Evolutionary conservation across 352 stramenopile species (phyloP), one percentile per base, ranked within the genome.

Genomic region (Phytopythium ostracodes): DNA sequence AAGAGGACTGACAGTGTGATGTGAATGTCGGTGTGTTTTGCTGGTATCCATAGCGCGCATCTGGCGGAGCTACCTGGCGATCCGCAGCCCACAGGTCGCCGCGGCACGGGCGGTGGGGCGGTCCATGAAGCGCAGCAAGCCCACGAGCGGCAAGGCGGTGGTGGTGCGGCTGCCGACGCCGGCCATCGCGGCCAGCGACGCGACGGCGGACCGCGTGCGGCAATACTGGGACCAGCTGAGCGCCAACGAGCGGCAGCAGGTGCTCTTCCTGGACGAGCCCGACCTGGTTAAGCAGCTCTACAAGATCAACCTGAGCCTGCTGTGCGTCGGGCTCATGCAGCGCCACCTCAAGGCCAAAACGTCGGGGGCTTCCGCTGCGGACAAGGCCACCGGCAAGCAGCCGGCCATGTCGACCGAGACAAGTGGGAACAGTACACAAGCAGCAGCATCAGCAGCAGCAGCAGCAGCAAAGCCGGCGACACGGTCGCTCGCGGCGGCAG

Each of bases 211-310:
- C 22, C 77, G 67, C 38, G 63, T 93, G 36, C 75, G 75, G 11
- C 47, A 68, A 0, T 94, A 89, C 64, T 94, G 86, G 86, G 72
- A 90, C 25, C 67, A 75, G 12, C 73, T 94, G 43, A 84, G 63
- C 22, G 69, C 77, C 24, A 77, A 65, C 10, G 86, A 92, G 49
- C 78, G 86, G 6, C 81, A 90, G 42, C 83, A 91, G 53, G 75
- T 92, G 43, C 67, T 94, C 49, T 91, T 92, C 56, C 65, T 94
- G 61, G 83, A 92, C 60, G 78, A 92, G 1, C 76, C 86, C 0
- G 86, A 94, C 22, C 76, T 92, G 9, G 86, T 94, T 12, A 94
- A 92, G 71, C 83, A 92, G 56, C 69, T 94, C 4, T 94, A 94
- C 65, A 94, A 94, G 56, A 72, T 94, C n/a, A 94, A 94, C 25